Evolutionary conservation across 2,329 filamentous ascomycete species (phyloP).

Genomic region (Talaromyces sp.): DNA sequence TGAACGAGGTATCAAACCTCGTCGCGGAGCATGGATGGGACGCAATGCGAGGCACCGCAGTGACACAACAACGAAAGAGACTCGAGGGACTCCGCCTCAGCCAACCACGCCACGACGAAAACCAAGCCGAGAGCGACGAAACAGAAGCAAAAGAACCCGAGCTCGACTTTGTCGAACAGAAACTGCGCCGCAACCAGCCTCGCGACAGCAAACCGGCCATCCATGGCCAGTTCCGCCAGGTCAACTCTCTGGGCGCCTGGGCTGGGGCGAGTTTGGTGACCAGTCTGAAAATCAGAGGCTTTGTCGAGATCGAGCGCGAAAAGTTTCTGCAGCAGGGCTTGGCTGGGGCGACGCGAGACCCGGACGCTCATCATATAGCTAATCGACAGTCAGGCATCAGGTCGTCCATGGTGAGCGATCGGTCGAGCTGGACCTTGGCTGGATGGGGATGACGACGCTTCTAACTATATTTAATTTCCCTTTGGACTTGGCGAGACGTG

Average conservation of each 20-base stretch:
- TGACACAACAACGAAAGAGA: constrained; percentile 45
- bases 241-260: constrained; percentile 60
- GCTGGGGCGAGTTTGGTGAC: constrained; percentile 58
- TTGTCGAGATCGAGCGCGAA: constrained; percentile 61
- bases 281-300: constrained; percentile 54
- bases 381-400: constrained; percentile 30
- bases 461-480: background rate
- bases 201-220: constrained; percentile 30
- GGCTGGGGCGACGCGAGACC: constrained; percentile 40
- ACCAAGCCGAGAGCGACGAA: background rate
- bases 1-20: constrained; percentile 67
- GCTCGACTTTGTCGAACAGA: constrained; percentile 45
- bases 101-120: constrained; percentile 13
- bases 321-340: constrained; percentile 52
- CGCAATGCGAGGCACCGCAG: constrained; percentile 64
- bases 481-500: background rate
- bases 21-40: constrained; percentile 71
- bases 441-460: constrained; percentile 35
- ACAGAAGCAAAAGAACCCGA: constrained; percentile 17
- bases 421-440: constrained; percentile 45
- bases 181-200: constrained; percentile 27
- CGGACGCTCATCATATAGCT: constrained; percentile 28
- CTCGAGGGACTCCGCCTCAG: constrained; percentile 32
- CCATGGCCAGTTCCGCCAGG: constrained; percentile 43
- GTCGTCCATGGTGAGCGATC: constrained; percentile 31